Conservation (phyloP, 108 stramenopile species). For the Fragilariopsis cylindrus region DNA sequence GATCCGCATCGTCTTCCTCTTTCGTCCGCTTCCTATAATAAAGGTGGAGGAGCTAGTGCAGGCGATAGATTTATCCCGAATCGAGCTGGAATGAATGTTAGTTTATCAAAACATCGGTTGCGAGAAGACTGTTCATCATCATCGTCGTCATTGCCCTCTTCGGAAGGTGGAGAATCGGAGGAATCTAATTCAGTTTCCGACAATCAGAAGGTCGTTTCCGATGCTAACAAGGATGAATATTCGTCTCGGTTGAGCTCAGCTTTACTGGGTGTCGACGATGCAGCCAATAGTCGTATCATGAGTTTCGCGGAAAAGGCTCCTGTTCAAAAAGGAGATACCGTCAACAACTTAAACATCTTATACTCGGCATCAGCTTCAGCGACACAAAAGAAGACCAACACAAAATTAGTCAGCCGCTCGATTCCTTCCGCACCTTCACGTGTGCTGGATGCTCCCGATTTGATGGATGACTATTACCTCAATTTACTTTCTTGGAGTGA, state of each 20-base stretch:
- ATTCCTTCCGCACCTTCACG: constrained; percentile 96
- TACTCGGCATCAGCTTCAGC: constrained; percentile 86
- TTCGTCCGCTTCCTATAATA: constrained; percentile 18
- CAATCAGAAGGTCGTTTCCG: constrained; percentile 69
- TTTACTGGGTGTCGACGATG: constrained; percentile 70
- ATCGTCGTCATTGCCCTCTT: constrained; percentile 35
- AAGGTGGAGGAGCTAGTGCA: background rate
- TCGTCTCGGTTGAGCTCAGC: constrained; percentile 56
- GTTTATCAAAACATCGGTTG: constrained; percentile 66
- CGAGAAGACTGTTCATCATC: constrained; percentile 52
- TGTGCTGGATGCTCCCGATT: constrained; percentile 95
- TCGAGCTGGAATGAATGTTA: constrained; percentile 69
- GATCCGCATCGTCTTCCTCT: constrained; percentile 24
- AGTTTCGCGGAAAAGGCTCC: constrained; percentile 96
- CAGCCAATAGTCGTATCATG: constrained; percentile 71
- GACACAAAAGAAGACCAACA: constrained; percentile 56
- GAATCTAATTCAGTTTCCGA: constrained; percentile 8
- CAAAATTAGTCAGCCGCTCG: constrained; percentile 79
- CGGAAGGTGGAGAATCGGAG: constrained; percentile 31
- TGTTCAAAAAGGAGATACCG: constrained; percentile 92
- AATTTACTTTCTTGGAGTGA: constrained; percentile 94
- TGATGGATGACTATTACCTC: constrained; percentile 97
- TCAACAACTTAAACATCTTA: constrained; percentile 92
- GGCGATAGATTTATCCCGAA: constrained; percentile 80
- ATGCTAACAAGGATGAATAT: constrained; percentile 82